Conservation (phyloP, 768 basidiomycete genomes). For the Rhodocollybia butyracea region DNA sequence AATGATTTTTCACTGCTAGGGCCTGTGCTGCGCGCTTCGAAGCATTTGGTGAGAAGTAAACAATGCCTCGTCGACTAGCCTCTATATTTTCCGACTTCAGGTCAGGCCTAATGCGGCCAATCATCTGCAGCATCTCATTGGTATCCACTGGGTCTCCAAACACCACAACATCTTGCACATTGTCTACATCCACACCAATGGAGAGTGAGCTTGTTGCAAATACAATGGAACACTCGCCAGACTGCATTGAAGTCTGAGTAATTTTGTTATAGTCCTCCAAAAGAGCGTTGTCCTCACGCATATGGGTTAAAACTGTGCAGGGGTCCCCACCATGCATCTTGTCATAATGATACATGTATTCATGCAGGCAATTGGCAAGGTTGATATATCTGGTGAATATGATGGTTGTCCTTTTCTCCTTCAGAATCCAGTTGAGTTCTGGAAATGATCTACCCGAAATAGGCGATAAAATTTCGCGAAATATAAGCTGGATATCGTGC, state of each 20-base stretch:
- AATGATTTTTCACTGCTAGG: too few relatives aligned
- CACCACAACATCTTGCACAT: constrained; percentile 13
- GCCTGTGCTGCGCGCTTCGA: not conserved
- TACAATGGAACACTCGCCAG: not conserved
- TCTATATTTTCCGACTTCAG: not conserved
- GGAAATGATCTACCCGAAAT: constrained; percentile 17
- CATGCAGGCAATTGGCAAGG: not conserved
- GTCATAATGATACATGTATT: not conserved
- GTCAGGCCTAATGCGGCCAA: not conserved
- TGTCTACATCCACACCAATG: not conserved
- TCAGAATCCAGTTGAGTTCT: constrained; percentile 25
- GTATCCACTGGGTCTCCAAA: constrained; percentile 17
- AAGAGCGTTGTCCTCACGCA: not conserved
- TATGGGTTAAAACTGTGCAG: constrained; percentile 10
- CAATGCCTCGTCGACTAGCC: not conserved
- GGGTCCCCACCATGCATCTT: not conserved
- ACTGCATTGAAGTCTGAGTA: not conserved
- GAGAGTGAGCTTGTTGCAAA: not conserved
- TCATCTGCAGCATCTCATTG: constrained; percentile 15
- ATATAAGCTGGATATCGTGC: constrained; percentile 20
- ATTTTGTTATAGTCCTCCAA: not conserved
- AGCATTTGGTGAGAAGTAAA: not conserved
- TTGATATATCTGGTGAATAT: constrained; percentile 19
- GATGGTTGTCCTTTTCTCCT: constrained; percentile 15
- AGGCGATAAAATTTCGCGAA: constrained; percentile 15